phyloP scores from a whole-genome alignment of 2,329 filamentous ascomycete genomes.

The Tolypocladium amazonense region DNA sequence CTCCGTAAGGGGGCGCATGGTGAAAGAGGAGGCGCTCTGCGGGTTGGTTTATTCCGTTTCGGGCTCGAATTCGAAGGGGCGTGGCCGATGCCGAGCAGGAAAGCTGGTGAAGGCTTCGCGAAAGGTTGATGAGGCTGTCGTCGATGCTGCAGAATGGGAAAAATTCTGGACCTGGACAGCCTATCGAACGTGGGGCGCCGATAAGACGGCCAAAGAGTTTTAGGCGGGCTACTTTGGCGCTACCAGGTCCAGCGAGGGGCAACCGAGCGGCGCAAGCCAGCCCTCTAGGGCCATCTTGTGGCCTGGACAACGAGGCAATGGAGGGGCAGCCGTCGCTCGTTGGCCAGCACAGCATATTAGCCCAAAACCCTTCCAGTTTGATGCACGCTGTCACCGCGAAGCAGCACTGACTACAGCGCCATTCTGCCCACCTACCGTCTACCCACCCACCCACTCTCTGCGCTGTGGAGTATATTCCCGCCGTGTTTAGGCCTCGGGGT shows the following conservation, averaged over 20 bases:
- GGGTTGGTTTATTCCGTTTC: not conserved
- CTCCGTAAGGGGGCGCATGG: constrained; percentile 75
- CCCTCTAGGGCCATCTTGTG: not conserved
- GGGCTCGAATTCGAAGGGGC: not conserved
- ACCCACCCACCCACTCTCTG: not conserved
- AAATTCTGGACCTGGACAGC: not conserved
- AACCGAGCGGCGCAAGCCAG: not conserved
- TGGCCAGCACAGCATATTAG: not conserved
- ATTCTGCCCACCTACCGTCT: not conserved
- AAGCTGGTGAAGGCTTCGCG: not conserved
- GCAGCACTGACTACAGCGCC: not conserved
- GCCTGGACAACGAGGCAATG: not conserved
- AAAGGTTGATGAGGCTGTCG: not conserved
- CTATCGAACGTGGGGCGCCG: not conserved
- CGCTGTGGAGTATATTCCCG: not conserved
- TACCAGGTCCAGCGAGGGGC: not conserved
- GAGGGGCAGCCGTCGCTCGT: not conserved
- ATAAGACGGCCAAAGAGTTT: not conserved
- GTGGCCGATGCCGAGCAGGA: not conserved
- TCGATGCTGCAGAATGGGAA: not conserved
- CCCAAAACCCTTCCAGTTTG: not conserved
- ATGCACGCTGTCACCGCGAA: not conserved
- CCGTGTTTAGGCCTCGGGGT: not conserved
- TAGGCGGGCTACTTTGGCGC: not conserved
- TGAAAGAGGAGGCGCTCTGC: not conserved